phyloP scores from a whole-genome alignment of 2,329 filamentous ascomycete species.

The Rhytidhysteron rufulum region DNA sequence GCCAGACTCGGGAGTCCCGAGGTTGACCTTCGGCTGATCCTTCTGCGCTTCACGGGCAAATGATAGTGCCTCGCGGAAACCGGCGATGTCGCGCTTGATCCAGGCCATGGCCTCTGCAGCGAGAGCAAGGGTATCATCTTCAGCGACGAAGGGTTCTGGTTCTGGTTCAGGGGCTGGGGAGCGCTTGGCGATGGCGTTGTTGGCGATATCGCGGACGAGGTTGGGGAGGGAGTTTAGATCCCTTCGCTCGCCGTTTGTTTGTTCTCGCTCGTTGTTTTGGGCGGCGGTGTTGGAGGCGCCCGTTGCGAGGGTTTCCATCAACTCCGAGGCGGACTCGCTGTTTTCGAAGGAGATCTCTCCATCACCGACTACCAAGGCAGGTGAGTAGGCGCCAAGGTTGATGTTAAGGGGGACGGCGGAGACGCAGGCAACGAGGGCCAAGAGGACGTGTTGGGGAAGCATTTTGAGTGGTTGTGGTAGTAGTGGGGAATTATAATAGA shows the following conservation, averaged over 20 bases:
- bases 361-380: slow-evolving; percentile 52
- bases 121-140: slow-evolving; percentile 23
- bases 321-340: slow-evolving; percentile 37
- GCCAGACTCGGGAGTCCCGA: slow-evolving; percentile 45
- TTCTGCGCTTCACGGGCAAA: slow-evolving; percentile 46
- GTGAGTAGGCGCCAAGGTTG: slow-evolving; percentile 51
- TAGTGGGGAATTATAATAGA: slow-evolving; percentile 13
- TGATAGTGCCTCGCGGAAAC: slow-evolving; percentile 47
- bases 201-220: not conserved
- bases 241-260: slow-evolving; percentile 11
- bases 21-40: slow-evolving; percentile 47
- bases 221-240: not conserved
- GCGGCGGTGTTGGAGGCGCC: slow-evolving; percentile 29
- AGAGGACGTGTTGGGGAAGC: slow-evolving; percentile 35
- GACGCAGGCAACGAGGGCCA: slow-evolving; percentile 30
- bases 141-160: slow-evolving; percentile 2
- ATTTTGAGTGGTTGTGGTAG: slow-evolving; percentile 22
- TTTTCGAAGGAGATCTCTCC: slow-evolving; percentile 49
- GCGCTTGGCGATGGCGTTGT: slow-evolving; percentile 19
- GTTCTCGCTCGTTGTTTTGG: slow-evolving; percentile 14
- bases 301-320: slow-evolving; percentile 45
- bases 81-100: slow-evolving; percentile 47
- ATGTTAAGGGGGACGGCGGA: slow-evolving; percentile 48
- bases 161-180: slow-evolving; percentile 14
- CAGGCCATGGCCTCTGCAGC: slow-evolving; percentile 31